These are phyloP conservation scores for Tylopilus felleus DNA, from an alignment of 768 basidiomycete genomes.

Conservation along the genomic window DNA sequence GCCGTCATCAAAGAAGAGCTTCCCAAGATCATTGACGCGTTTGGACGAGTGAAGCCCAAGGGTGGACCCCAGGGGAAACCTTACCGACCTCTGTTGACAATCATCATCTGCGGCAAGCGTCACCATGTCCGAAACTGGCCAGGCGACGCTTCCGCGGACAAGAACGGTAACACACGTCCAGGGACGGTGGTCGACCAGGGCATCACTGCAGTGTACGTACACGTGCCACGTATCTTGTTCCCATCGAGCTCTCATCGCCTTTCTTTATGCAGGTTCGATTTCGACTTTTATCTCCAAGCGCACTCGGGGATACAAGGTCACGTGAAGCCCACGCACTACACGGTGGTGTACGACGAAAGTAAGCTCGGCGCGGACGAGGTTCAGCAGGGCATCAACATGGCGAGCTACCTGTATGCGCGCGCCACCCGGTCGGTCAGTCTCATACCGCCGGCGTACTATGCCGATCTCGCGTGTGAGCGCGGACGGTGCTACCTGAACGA, in stretches of 20 bases:
- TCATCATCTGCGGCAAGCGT: constrained; percentile 80
- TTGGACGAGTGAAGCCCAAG: constrained; percentile 43
- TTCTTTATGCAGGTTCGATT: constrained; percentile 47
- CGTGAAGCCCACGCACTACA: constrained; percentile 75
- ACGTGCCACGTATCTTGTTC: not conserved
- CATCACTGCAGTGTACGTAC: constrained; percentile 60
- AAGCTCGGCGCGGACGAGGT: constrained; percentile 63
- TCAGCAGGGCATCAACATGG: constrained; percentile 67
- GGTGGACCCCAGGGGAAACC: constrained; percentile 38
- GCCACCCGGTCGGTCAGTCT: constrained; percentile 84
- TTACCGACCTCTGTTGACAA: constrained; percentile 64
- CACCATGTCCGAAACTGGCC: constrained; percentile 58
- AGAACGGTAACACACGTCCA: constrained; percentile 73
- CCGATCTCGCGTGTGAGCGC: constrained; percentile 79
- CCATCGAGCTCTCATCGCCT: not conserved
- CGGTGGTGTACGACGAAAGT: constrained; percentile 77
- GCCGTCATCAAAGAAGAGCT: constrained; percentile 59
- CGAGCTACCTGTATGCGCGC: constrained; percentile 74
- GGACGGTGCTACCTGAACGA: constrained; percentile 75
- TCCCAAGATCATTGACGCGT: constrained; percentile 58
- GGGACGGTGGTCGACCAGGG: constrained; percentile 82
- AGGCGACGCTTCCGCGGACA: constrained; percentile 46
- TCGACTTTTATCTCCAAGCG: constrained; percentile 69
- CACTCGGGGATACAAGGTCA: constrained; percentile 72
- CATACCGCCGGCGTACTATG: constrained; percentile 77